Base-by-base conservation (phyloP, 108 stramenopile species). In the Mediolabrus comicus region DNA sequence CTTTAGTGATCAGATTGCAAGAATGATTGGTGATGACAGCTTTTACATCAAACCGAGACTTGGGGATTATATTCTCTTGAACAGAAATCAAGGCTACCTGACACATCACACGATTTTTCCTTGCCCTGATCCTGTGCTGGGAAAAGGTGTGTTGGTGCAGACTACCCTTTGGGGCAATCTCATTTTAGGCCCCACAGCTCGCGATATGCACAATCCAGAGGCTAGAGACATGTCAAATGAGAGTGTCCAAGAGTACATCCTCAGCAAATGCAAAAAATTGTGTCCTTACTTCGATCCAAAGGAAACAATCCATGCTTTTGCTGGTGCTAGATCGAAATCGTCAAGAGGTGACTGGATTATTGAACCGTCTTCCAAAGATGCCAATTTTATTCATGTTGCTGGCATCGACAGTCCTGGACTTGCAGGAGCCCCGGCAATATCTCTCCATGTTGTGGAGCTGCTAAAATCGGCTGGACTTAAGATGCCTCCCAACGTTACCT, bases 291-390 rank as follows among this genome's bases (percentile, higher is more conserved):
- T 92, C 65, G 91, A 92, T 59, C 66, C 86, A 0, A 78, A 71
- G 22, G 86, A 92, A 65, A 82, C 86, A 0, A 81, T 92, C 53
- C 83, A 84, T 53, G 88, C 81, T 2, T 92, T 92, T 79, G 83
- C 82, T 62, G 91, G 91, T 11, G 91, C 91, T 12, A 81, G 91
- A 14, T 83, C 91, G 1, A 89, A 92, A 39, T 68, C 53, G 3
- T 79, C 79, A 29, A 78, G 86, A 9, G 91, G 91, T 16, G 91
- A 92, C 64, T 92, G 91, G 91, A 92, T 92, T 65, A 89, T 92
- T 69, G 91, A 92, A 54, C 80, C 81, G 4, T 80, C 77, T 12
- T 49, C 61, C 2, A 82, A 72, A 35, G 77, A 91, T 70, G 74
- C 63, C 3, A 72, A 74, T 59, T 86, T 91, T 67, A 87, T 91